phyloP scores from a whole-genome alignment of 306 rosid species.

The Crataegus laevigata region DNA sequence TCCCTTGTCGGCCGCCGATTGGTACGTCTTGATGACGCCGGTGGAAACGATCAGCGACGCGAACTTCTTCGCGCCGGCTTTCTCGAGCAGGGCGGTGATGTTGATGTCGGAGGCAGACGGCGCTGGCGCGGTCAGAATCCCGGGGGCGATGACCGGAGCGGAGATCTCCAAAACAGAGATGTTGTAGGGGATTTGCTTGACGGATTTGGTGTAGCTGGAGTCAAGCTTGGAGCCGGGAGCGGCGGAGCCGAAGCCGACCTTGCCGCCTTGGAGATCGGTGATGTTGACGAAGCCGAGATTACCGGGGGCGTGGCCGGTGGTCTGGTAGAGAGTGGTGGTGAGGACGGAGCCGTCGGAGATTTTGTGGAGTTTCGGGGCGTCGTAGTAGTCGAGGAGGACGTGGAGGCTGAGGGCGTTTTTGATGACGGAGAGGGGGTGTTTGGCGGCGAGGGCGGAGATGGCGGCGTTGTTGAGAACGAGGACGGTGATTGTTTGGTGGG shows the following conservation, averaged over 20 bases:
- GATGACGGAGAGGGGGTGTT: conserved; percentile 72
- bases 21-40: conserved; percentile 65
- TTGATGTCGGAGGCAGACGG: conserved; percentile 58
- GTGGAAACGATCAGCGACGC: conserved; percentile 41
- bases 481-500: conserved; percentile 75
- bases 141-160: conserved; percentile 68
- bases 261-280: conserved; percentile 79
- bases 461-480: conserved; percentile 60
- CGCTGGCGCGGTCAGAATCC: conserved; percentile 69
- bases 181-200: conserved; percentile 71
- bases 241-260: conserved; percentile 86
- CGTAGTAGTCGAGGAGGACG: conserved; percentile 78
- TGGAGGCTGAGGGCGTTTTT: conserved; percentile 70
- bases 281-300: conserved; percentile 83
- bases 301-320: conserved; percentile 72
- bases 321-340: conserved; percentile 78
- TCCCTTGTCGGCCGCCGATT: conserved; percentile 51
- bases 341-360: conserved; percentile 68
- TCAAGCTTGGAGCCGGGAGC: conserved; percentile 81
- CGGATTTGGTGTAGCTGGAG: conserved; percentile 68
- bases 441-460: conserved; percentile 42
- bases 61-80: conserved; percentile 71
- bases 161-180: conserved; percentile 73
- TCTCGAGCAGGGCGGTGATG: conserved; percentile 66
- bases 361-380: conserved; percentile 66